Evolutionary conservation across 352 stramenopile genomes (phyloP).

Genomic region (Bremia lactucae): DNA sequence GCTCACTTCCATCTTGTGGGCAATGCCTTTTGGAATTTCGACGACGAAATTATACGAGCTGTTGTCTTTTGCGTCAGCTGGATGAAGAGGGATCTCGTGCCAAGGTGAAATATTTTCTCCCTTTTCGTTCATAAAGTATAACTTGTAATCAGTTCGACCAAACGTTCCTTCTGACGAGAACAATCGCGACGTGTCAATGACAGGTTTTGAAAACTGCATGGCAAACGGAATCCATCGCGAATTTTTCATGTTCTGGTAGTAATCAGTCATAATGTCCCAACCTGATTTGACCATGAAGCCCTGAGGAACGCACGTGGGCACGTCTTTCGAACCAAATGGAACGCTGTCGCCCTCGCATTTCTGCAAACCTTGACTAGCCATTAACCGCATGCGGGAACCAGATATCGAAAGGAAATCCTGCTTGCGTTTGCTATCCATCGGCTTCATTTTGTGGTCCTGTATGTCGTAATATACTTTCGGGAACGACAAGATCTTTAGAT

Average conservation of each 20-base stretch:
- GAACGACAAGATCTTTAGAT: slow-evolving; percentile 93
- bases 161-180: slow-evolving; percentile 60
- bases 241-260: slow-evolving; percentile 95
- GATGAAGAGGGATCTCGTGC: slow-evolving; percentile 93
- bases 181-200: slow-evolving; percentile 30
- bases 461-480: slow-evolving; percentile 97
- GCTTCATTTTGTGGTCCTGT: slow-evolving; percentile 96
- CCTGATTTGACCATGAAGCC: slow-evolving; percentile 98
- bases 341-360: slow-evolving; percentile 80
- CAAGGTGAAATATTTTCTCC: slow-evolving; percentile 89
- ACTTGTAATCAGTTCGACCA: slow-evolving; percentile 64
- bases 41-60: slow-evolving; percentile 92
- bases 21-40: slow-evolving; percentile 97
- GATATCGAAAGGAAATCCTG: slow-evolving; percentile 98
- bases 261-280: slow-evolving; percentile 97
- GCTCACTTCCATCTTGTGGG: slow-evolving; percentile 98
- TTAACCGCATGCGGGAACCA: slow-evolving; percentile 93
- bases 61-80: slow-evolving; percentile 30
- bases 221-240: slow-evolving; percentile 68
- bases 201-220: slow-evolving; percentile 49
- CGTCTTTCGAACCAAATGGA: slow-evolving; percentile 57
- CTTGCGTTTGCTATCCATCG: slow-evolving; percentile 84
- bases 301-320: slow-evolving; percentile 89
- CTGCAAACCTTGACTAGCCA: slow-evolving; percentile 90
- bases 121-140: slow-evolving; percentile 59